Evolutionary conservation across 441 rosid species (phyloP).

Genomic region (Populus hybrid): DNA sequence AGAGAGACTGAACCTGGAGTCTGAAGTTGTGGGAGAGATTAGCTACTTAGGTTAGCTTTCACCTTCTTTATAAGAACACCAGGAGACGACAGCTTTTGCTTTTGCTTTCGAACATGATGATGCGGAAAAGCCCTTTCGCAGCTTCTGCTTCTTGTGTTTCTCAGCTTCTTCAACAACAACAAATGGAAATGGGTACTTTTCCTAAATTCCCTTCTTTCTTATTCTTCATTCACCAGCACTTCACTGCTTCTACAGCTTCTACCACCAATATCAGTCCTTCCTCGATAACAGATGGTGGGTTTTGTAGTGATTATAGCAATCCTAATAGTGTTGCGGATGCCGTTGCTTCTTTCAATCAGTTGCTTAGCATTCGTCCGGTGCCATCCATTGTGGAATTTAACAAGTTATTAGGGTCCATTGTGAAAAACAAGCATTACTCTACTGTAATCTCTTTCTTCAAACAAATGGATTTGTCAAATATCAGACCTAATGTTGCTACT

Average conservation of each 20-base stretch:
- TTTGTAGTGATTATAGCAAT: neutral
- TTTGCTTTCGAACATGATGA: neutral
- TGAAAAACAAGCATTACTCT: neutral
- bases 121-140: neutral
- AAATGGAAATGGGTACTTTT: neutral
- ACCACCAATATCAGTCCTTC: neutral
- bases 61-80: neutral
- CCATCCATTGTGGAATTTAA: neutral
- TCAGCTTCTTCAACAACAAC: neutral
- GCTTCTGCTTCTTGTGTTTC: neutral
- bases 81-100: neutral
- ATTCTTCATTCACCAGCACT: neutral
- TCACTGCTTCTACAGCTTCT: neutral
- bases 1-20: no score
- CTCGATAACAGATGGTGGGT: neutral
- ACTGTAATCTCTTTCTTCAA: neutral
- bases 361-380: neutral
- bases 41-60: no score
- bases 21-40: no score
- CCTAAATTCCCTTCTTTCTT: neutral
- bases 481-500: neutral
- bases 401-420: neutral
- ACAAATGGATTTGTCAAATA: neutral
- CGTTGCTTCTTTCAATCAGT: neutral
- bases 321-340: neutral